Conservation (phyloP, 495 filamentous ascomycete species). For the Aspergillus carlsbadensis region DNA sequence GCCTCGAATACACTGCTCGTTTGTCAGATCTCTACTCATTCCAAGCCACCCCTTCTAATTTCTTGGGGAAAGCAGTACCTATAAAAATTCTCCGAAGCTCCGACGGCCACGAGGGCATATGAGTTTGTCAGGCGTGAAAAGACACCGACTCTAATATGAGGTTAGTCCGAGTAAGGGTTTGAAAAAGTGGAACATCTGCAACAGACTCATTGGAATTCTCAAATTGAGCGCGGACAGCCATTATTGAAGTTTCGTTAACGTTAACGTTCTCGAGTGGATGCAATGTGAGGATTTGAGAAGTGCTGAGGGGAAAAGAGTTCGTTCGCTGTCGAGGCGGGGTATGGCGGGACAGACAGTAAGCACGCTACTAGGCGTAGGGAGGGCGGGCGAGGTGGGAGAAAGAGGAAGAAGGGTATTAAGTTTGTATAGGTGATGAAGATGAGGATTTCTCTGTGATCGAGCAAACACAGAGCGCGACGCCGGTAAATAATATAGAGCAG, state of each 20-base stretch:
- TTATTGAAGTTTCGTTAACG: constrained; percentile 29
- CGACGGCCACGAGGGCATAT: constrained; percentile 88
- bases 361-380: not conserved
- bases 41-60: too few species aligned
- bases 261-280: not conserved
- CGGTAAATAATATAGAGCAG: constrained; percentile 6
- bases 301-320: constrained; percentile 9
- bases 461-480: not conserved
- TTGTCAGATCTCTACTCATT: too few species aligned
- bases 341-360: constrained; percentile 14
- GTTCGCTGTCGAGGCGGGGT: constrained; percentile 8
- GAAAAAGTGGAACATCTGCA: not conserved
- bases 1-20: constrained; percentile 78
- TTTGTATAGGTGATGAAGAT: not conserved
- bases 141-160: constrained; percentile 75
- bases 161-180: not conserved
- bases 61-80: constrained; percentile 41
- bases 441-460: not conserved
- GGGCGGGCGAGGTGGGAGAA: not conserved
- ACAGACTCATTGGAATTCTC: constrained; percentile 98
- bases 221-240: constrained; percentile 88
- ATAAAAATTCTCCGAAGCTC: constrained; percentile 98
- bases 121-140: constrained; percentile 96
- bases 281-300: not conserved
- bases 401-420: not conserved